Evolutionary conservation across 371 early-diverging fungal genomes (phyloP).

Genomic region (Nematocida major): DNA sequence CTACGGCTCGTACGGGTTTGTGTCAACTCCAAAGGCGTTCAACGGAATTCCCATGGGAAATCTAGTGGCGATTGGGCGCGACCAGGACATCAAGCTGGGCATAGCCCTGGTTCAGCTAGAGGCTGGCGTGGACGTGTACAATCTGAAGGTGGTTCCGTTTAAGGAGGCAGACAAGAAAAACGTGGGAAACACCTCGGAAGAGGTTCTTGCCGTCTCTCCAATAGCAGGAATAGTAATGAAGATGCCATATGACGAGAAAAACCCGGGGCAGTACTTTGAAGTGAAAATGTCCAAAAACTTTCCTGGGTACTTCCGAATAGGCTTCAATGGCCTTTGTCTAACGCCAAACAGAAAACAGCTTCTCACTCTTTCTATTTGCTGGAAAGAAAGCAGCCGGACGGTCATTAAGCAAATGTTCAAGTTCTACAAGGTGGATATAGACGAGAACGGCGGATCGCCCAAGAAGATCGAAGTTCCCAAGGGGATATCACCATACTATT

Average conservation of each 20-base stretch:
- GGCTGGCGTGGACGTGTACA: neutral
- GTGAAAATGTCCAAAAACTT: neutral
- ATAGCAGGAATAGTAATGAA: neutral
- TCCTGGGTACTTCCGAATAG: neutral
- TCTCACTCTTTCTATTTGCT: neutral
- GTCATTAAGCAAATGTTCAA: slow-evolving; percentile 28
- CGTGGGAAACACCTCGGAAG: neutral
- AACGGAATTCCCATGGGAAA: neutral
- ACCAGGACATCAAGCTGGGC: neutral
- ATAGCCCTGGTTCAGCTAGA: neutral
- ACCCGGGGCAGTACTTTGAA: neutral
- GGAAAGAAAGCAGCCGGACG: neutral
- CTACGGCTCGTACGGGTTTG: slow-evolving; percentile 2
- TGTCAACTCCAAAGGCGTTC: neutral
- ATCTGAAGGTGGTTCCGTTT: neutral
- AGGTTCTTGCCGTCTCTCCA: neutral
- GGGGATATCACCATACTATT: slow-evolving; percentile 36
- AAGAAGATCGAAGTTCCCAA: neutral
- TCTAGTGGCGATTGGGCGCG: neutral
- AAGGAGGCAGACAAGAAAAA: neutral
- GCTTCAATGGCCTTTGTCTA: neutral
- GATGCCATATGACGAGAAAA: neutral
- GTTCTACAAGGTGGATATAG: neutral
- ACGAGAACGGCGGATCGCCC: neutral
- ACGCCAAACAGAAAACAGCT: slow-evolving; percentile 22